A percentile compares a stretch with the other conserved stretches of the same genome.
Evolutionary conservation across 306 rosid species (phyloP).

Genomic region (Cucumis hystrix): DNA sequence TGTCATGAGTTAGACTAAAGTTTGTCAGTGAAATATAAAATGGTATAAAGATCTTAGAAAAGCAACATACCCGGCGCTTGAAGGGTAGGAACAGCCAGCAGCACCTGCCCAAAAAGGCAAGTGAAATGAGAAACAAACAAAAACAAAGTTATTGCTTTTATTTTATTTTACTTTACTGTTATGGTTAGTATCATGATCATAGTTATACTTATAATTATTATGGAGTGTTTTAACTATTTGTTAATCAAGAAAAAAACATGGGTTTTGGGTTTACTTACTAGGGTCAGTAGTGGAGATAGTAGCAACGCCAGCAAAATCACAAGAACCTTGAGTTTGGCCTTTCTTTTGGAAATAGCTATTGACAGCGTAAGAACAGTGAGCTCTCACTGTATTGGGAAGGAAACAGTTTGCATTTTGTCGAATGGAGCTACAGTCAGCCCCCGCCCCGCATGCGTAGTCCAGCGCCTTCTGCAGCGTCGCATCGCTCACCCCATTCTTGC

Average conservation of each 20-base stretch:
- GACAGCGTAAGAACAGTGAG: slow-evolving; percentile 67
- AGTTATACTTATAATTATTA: no score
- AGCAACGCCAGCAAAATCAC: slow-evolving; percentile 63
- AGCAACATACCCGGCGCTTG: slow-evolving; percentile 53
- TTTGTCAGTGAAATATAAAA: not conserved
- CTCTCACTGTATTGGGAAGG: slow-evolving; percentile 46
- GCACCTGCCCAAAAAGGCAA: slow-evolving; percentile 24
- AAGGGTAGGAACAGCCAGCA: slow-evolving; percentile 55
- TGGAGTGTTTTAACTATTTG: not conserved
- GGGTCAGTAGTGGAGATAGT: slow-evolving; percentile 45
- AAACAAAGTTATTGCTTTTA: no score
- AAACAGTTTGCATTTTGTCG: slow-evolving; percentile 36
- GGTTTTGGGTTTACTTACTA: slow-evolving; percentile 18
- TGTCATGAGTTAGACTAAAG: no score
- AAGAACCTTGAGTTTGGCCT: slow-evolving; percentile 43
- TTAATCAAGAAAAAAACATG: not conserved
- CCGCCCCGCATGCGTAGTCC: slow-evolving; percentile 86
- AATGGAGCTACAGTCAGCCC: slow-evolving; percentile 64
- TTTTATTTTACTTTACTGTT: no score
- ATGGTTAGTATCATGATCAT: no score
- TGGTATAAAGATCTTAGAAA: not conserved
- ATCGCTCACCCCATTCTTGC: slow-evolving; percentile 47
- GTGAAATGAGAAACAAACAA: not conserved
- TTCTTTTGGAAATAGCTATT: slow-evolving; percentile 64
- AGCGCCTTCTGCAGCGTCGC: slow-evolving; percentile 42